Evolutionary conservation across 225 moss, liverwort and hornwort species (phyloP), one percentile per base, ranked within the genome.

Genomic region (Pseudoscleropodium purum): DNA sequence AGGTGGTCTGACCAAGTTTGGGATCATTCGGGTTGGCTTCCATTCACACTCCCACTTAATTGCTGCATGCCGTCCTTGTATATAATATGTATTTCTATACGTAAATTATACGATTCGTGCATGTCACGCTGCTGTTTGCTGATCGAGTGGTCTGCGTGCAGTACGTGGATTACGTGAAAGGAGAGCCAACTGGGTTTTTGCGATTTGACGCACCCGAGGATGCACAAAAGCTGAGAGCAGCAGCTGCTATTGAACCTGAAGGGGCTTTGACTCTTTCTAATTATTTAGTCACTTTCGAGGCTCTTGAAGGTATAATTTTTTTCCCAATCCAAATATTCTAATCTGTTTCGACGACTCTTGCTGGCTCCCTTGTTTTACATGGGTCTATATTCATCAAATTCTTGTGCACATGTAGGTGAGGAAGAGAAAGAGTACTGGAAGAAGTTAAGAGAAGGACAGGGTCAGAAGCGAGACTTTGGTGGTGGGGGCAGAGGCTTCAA

Each of bases 391-490:
- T 85, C 65, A 85, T 70, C 65, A 79, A 41, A 36, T 63, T 68
- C 47, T 75, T 52, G 34, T 68, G 65, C 41, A 56, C 45, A 21
- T 92, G 91, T 88, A 98, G 99, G 99, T 63, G 97, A 97, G 63
- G 95, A 94, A 76, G 99, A 99, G 88, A 95, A 92, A 87, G 96
- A 97, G 49, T 99, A 99, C 80, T 99, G 99, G 99, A 97, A 96
- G 96, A 99, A 99, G 86, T 92, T 99, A 47, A 91, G 95, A 84
- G 94, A 97, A 91, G 95, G 94, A 25, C 99, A 99, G 91, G 96
- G 95, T 56, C 96, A 93, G 81, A 97, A 90, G 91, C 95, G 99
- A 82, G 96, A 96, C 78, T 91, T 90, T 54, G 84, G 91, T 74
- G 92, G 94, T 68, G 93, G 92, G n/a, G 93, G 96, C 75, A 94